Conservation (phyloP, 371 early-diverging fungal species). For the Quaeritorhiza haematococci region DNA sequence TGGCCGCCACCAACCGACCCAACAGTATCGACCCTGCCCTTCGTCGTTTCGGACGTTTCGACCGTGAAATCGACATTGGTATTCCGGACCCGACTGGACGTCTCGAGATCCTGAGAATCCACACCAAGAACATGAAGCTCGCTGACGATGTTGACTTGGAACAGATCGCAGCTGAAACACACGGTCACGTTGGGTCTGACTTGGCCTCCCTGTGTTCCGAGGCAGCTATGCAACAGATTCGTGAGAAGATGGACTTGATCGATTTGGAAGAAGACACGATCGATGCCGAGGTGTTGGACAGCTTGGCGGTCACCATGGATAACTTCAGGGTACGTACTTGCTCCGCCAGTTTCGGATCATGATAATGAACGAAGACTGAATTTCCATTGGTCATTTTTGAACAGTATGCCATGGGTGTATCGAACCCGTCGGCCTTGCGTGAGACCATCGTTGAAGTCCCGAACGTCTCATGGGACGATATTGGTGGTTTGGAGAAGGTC, state of each 20-base stretch:
- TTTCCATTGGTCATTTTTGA: neutral
- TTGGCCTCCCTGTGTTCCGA: conserved; percentile 99
- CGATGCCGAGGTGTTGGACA: conserved; percentile 95
- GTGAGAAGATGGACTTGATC: conserved; percentile 94
- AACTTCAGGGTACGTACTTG: conserved; percentile 80
- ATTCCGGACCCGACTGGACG: conserved; percentile 99
- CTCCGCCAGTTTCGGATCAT: neutral
- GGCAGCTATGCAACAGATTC: conserved; percentile 99
- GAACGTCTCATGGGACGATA: conserved; percentile 96
- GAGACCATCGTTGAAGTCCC: conserved; percentile 99
- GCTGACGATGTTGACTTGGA: conserved; percentile 97
- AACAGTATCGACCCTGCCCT: conserved; percentile 99
- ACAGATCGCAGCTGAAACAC: conserved; percentile 97
- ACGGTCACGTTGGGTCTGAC: conserved; percentile 99
- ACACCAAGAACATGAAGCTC: conserved; percentile 99
- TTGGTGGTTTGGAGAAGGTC: conserved; percentile 99
- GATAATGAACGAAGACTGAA: neutral
- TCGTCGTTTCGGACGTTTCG: conserved; percentile 99
- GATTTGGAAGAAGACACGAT: conserved; percentile 99
- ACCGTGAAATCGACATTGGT: conserved; percentile 99
- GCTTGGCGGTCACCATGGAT: conserved; percentile 98
- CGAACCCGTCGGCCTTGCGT: conserved; percentile 99
- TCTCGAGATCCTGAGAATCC: conserved; percentile 97
- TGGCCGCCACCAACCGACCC: conserved; percentile 98
- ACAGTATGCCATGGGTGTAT: conserved; percentile 88